These are phyloP conservation scores for Quambalaria eucalypti DNA, from an alignment of 1,284 basidiomycete genomes.

Conservation along the genomic window DNA sequence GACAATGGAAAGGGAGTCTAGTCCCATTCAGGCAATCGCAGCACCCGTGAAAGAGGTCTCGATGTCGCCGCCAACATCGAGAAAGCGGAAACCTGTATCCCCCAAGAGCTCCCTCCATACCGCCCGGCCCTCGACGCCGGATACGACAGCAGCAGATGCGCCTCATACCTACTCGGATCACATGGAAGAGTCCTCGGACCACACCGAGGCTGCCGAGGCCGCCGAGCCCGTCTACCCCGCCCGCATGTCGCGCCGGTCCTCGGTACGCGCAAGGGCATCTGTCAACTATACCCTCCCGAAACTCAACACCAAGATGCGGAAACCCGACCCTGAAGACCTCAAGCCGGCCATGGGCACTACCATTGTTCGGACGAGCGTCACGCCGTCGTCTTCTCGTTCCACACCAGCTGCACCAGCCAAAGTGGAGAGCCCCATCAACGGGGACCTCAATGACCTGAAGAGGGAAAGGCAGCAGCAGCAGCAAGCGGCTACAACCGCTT, in stretches of 20 bases:
- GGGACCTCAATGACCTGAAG: conserved; percentile 4
- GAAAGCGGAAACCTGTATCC: too few species aligned
- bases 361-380: background rate
- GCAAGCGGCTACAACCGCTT: background rate
- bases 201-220: background rate
- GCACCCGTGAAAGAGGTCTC: too few species aligned
- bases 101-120: too few species aligned
- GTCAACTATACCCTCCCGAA: conserved; percentile 45
- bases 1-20: too few species aligned
- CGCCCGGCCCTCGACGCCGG: too few species aligned
- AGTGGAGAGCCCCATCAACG: background rate
- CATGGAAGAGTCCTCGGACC: background rate
- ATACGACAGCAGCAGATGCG: too few species aligned
- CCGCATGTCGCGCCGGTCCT: background rate
- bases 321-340: conserved; percentile 32
- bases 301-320: conserved; percentile 47
- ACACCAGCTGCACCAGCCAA: background rate
- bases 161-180: background rate
- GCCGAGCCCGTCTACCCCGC: background rate
- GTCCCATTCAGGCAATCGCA: too few species aligned
- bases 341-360: too few species aligned
- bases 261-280: conserved; percentile 21
- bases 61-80: too few species aligned
- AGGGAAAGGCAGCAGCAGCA: background rate
- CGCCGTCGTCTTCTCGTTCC: background rate